A percentile compares a stretch with the other conserved stretches of the same genome.
Conservation (phyloP, 1,284 basidiomycete genomes). For the Trichosporon sp. region DNA sequence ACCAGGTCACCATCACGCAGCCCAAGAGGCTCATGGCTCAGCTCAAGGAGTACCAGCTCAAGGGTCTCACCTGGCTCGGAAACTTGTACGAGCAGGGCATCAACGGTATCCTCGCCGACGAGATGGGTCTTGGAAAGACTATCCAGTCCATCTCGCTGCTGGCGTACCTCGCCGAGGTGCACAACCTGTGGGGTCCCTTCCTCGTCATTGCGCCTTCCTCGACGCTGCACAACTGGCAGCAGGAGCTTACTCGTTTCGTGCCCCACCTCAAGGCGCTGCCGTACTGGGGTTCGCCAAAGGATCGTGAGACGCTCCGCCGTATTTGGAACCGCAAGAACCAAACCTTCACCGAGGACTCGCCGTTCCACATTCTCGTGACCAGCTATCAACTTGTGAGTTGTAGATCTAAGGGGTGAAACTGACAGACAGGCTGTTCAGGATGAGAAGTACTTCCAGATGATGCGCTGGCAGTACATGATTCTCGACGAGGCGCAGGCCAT, state of each 20-base stretch:
- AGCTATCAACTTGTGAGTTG: slow-evolving; percentile 83
- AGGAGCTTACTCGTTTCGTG: slow-evolving; percentile 93
- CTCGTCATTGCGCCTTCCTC: slow-evolving; percentile 98
- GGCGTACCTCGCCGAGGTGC: slow-evolving; percentile 92
- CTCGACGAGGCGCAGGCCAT: slow-evolving; percentile 99
- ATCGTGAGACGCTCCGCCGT: slow-evolving; percentile 86
- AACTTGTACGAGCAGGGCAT: slow-evolving; percentile 99
- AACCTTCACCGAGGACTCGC: slow-evolving; percentile 89
- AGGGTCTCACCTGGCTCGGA: slow-evolving; percentile 96
- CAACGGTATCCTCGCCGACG: slow-evolving; percentile 95
- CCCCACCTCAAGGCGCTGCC: slow-evolving; percentile 90
- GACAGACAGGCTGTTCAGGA: slow-evolving; percentile 78
- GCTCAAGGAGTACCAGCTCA: slow-evolving; percentile 97
- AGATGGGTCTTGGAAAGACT: slow-evolving; percentile 98
- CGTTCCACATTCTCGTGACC: slow-evolving; percentile 95
- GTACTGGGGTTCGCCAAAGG: slow-evolving; percentile 98
- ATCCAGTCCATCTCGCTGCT: slow-evolving; percentile 97
- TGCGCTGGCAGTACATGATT: slow-evolving; percentile 99
- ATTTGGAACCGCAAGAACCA: slow-evolving; percentile 99
- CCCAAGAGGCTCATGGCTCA: slow-evolving; percentile 96
- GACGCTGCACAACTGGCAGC: slow-evolving; percentile 99
- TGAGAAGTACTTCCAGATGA: slow-evolving; percentile 94
- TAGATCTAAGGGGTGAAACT: background rate
- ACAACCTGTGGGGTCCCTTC: slow-evolving; percentile 99
- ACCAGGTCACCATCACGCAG: slow-evolving; percentile 78